A percentile compares a stretch with the other conserved stretches of the same genome.
Conservation (phyloP, 352 stramenopile species). For the Phytophthora cactorum region DNA sequence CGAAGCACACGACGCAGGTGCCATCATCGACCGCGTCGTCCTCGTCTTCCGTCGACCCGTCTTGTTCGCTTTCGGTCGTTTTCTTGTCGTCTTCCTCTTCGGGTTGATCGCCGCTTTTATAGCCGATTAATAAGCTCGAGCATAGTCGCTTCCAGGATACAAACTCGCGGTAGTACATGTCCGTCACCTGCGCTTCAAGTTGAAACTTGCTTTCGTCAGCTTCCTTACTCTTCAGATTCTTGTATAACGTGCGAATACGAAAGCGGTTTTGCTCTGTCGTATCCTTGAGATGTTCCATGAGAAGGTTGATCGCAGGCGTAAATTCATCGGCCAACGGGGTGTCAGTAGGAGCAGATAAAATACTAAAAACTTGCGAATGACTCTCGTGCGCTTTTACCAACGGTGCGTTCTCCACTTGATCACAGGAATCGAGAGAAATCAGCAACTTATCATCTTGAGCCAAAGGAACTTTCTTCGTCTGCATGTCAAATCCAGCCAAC, state of each 20-base stretch:
- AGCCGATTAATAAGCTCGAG: constrained; percentile 71
- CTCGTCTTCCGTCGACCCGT: constrained; percentile 34
- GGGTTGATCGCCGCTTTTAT: constrained; percentile 23
- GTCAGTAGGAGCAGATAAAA: not conserved
- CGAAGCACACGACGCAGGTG: constrained; percentile 91
- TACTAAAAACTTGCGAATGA: constrained; percentile 6
- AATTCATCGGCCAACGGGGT: constrained; percentile 56
- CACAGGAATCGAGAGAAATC: constrained; percentile 59
- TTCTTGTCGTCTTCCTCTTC: constrained; percentile 21
- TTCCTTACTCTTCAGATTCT: constrained; percentile 50
- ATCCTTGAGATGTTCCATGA: constrained; percentile 79
- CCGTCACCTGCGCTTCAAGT: constrained; percentile 43
- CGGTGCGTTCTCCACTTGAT: constrained; percentile 14
- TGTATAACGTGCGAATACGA: constrained; percentile 55
- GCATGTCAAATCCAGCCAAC: constrained; percentile 50
- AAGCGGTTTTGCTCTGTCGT: constrained; percentile 79
- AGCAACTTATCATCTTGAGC: constrained; percentile 46
- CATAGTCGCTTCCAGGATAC: constrained; percentile 79
- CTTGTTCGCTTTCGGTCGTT: constrained; percentile 19
- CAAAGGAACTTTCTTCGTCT: constrained; percentile 52
- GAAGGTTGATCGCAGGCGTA: constrained; percentile 76
- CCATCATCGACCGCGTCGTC: constrained; percentile 82
- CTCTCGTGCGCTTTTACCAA: constrained; percentile 2
- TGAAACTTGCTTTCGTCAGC: constrained; percentile 33
- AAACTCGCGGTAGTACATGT: constrained; percentile 81